Conservation (phyloP, 768 basidiomycete species). For the Mycena latifolia region DNA sequence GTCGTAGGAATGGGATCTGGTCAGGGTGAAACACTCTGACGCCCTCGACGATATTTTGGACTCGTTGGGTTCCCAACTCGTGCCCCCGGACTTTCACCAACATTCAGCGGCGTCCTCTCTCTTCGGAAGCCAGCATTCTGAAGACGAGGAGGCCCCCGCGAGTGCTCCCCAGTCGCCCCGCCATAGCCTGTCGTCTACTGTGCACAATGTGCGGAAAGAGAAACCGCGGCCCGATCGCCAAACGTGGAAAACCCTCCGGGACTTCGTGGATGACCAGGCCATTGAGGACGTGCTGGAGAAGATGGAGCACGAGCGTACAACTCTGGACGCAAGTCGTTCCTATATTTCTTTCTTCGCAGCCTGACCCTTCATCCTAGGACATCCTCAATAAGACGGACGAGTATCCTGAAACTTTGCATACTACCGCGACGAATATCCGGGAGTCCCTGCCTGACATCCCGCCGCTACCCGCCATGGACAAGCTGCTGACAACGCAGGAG, state of each 20-base stretch:
- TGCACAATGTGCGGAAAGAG: constrained; percentile 48
- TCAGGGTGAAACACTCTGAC: constrained; percentile 69
- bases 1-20: constrained; percentile 78
- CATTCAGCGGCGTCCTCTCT: constrained; percentile 75
- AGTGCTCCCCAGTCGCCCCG: constrained; percentile 42
- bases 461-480: constrained; percentile 56
- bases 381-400: constrained; percentile 72
- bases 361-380: constrained; percentile 57
- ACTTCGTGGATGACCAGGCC: constrained; percentile 87
- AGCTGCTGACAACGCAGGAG: constrained; percentile 68
- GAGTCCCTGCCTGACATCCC: constrained; percentile 59
- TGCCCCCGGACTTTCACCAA: constrained; percentile 84
- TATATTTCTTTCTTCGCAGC: background rate
- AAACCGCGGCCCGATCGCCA: constrained; percentile 59
- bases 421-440: constrained; percentile 68
- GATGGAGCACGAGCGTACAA: constrained; percentile 76
- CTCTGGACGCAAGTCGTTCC: constrained; percentile 69
- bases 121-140: constrained; percentile 82
- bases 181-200: constrained; percentile 58
- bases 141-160: constrained; percentile 36
- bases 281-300: constrained; percentile 82
- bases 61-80: constrained; percentile 75
- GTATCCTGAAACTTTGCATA: constrained; percentile 73
- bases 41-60: constrained; percentile 80
- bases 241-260: constrained; percentile 85